These are phyloP conservation scores for Alternaria brassicicola DNA, from an alignment of 2,329 filamentous ascomycete genomes.

Conservation along the genomic window DNA sequence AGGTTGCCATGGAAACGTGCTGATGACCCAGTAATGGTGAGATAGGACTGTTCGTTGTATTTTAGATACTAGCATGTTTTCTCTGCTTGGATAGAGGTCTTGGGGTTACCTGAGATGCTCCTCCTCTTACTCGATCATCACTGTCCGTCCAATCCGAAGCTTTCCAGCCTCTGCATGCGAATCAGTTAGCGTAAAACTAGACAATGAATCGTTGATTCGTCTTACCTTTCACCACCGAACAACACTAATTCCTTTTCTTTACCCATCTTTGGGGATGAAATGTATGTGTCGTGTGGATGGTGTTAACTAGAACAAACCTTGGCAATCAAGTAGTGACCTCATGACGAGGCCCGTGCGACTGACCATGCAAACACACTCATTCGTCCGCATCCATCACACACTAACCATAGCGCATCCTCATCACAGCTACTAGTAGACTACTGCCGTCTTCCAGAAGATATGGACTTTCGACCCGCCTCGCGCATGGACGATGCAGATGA, in stretches of 20 bases:
- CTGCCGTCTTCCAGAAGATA: not conserved
- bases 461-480: constrained; percentile 42
- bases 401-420: not conserved
- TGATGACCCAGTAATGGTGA: constrained; percentile 48
- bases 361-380: not conserved
- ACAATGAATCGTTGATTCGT: not conserved
- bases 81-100: not conserved
- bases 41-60: constrained; percentile 51
- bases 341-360: constrained; percentile 8
- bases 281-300: not conserved
- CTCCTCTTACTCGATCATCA: constrained; percentile 80
- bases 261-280: constrained; percentile 21
- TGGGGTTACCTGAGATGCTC: constrained; percentile 61
- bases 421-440: not conserved
- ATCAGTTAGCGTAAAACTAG: not conserved
- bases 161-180: constrained; percentile 61
- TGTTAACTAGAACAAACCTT: not conserved
- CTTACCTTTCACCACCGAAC: constrained; percentile 43
- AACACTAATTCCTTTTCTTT: constrained; percentile 27
- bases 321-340: constrained; percentile 17
- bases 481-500: constrained; percentile 39
- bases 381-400: not conserved
- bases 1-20: constrained; percentile 70
- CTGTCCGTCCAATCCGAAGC: constrained; percentile 68
- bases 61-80: not conserved